Evolutionary conservation across 352 stramenopile genomes (phyloP).

Genomic region (Lagenidium giganteum): DNA sequence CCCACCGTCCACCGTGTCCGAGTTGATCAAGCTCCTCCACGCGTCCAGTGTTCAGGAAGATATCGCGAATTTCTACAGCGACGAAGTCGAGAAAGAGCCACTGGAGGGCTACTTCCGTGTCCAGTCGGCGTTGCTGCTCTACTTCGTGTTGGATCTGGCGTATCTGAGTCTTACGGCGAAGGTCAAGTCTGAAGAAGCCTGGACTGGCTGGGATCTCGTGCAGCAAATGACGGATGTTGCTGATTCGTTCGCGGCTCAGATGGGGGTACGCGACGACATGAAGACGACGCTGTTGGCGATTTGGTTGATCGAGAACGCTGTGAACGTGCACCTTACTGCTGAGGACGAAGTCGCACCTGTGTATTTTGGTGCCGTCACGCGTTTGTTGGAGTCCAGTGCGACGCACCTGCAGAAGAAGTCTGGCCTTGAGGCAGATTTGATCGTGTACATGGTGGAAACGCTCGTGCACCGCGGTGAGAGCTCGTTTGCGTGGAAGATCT

Average conservation of each 20-base stretch:
- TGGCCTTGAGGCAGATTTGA: constrained; percentile 63
- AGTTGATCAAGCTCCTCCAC: constrained; percentile 51
- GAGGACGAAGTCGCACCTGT: constrained; percentile 55
- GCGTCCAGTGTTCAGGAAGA: constrained; percentile 43
- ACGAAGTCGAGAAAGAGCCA: constrained; percentile 59
- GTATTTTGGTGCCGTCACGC: constrained; percentile 53
- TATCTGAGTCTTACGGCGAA: constrained; percentile 38
- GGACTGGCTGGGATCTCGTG: constrained; percentile 48
- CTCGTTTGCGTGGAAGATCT: constrained; percentile 81
- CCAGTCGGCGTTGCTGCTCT: constrained; percentile 63
- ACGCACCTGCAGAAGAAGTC: constrained; percentile 73
- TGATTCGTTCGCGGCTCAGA: constrained; percentile 63
- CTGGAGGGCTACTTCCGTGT: constrained; percentile 78
- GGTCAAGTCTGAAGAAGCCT: constrained; percentile 19
- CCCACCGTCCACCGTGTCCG: constrained; percentile 5
- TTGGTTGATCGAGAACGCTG: constrained; percentile 78
- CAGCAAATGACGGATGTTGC: constrained; percentile 57
- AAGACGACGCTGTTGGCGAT: constrained; percentile 72
- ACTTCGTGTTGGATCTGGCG: constrained; percentile 72
- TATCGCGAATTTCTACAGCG: constrained; percentile 50
- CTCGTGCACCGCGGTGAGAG: constrained; percentile 71
- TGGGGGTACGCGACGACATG: constrained; percentile 79
- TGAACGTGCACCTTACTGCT: constrained; percentile 56
- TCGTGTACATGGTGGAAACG: constrained; percentile 74
- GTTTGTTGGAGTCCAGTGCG: constrained; percentile 66